phyloP scores from a whole-genome alignment of 179 eudicot species.

The Beta corolliflora region DNA sequence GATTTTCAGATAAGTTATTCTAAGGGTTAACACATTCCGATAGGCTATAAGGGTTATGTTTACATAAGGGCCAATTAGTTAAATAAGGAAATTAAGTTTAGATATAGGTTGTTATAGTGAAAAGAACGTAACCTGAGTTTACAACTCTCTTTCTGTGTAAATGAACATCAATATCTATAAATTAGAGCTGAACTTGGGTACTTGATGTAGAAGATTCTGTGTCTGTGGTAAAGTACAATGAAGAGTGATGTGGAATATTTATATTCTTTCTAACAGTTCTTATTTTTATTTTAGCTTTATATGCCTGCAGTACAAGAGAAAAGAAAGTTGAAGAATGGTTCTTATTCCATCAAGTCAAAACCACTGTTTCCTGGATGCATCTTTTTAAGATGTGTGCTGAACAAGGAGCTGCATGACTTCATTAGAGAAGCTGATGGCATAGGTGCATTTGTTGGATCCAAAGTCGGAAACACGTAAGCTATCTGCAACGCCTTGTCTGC shows the following conservation, averaged over 20 bases:
- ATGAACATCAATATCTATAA: not conserved
- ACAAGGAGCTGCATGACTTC: slow-evolving; percentile 88
- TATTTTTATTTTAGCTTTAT: slow-evolving; percentile 64
- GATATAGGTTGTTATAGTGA: too few relatives aligned
- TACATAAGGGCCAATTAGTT: too few relatives aligned
- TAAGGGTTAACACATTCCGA: too few relatives aligned
- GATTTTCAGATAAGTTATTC: too few relatives aligned
- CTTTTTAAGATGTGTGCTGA: slow-evolving; percentile 76
- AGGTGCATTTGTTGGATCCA: slow-evolving; percentile 83
- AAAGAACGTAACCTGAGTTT: not conserved
- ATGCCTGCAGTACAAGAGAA: slow-evolving; percentile 69
- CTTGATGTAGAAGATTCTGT: not conserved
- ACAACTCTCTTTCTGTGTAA: not conserved
- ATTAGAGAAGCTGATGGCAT: slow-evolving; percentile 72
- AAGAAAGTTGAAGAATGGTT: slow-evolving; percentile 77
- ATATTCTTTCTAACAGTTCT: slow-evolving; percentile 13
- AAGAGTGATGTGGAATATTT: slow-evolving; percentile 1
- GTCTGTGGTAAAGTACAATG: not conserved
- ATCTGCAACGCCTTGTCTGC: not conserved
- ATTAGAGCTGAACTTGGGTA: not conserved
- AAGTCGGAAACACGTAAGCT: slow-evolving; percentile 91
- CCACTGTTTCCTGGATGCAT: slow-evolving; percentile 77
- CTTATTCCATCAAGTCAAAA: slow-evolving; percentile 69
- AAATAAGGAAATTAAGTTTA: too few relatives aligned
- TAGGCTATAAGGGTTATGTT: too few relatives aligned